Evolutionary conservation across 805 yeast genomes (phyloP), one percentile per base, ranked within the genome.

Genomic region (Saturnispora saitoi): DNA sequence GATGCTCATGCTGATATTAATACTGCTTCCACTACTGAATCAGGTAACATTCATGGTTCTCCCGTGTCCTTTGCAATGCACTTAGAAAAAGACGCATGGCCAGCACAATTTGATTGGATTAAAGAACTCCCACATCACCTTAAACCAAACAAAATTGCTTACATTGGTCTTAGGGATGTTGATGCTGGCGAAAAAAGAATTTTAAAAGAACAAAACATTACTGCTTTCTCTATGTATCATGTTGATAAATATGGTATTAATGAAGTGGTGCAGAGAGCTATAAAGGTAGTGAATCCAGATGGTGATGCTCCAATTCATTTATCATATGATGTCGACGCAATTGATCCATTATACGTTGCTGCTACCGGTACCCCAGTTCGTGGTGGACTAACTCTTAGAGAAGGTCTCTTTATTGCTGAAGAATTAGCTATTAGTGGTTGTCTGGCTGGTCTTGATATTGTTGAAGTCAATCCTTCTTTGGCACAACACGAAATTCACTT

Each of bases 1-100:
- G 99, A 91, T 68, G 99, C 99, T 0, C 99, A 91, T 65, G 96
- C 98, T 17, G 99, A 91, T 65, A 83, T 93, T 63, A 93, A 93
- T 71, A 84, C 97, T 1, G 86, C 96, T 10, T 71, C 73, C 32
- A 79, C 88, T 8, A 81, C 97, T 2, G 83, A 76, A 28, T 80
- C 91, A 7, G 98, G 98, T 38, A 93, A 91, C 66, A 72, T 91
- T 58, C 99, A 91, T 65, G 99, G 99, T 5, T 90, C 97, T 65
- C 99, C 99, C 2, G 88, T 91, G 32, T 79, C 96, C 3, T 93
- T 93, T 63, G 71, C 91, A 49, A 72, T 89, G 77, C 97, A 97
- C 2, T 70, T 90, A 47, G 87, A 85, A 55, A 65, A 68, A 47
- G 80, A 77, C 34, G 63, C 75, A 17, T 81, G 77, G 68, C 95